Evolutionary conservation across 2,329 filamentous ascomycete species (phyloP).

Genomic region (Fusarium ramigenum): DNA sequence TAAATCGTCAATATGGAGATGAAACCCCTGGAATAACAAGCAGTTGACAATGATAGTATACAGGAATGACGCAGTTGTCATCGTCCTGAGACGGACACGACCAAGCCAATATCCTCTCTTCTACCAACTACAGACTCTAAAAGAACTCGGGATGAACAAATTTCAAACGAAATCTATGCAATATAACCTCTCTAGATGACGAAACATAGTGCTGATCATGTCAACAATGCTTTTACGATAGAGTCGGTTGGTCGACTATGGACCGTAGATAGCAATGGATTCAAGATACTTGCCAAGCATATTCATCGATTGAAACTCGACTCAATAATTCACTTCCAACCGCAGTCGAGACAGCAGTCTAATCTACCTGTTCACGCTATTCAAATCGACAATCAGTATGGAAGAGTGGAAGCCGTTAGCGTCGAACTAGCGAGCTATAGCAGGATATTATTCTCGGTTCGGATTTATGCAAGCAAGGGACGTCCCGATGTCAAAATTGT

Average conservation of each 20-base stretch:
- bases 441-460: slow-evolving; percentile 2
- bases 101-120: background rate
- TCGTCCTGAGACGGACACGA: background rate
- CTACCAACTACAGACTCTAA: background rate
- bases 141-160: background rate
- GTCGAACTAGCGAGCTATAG: slow-evolving; percentile 4
- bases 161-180: background rate
- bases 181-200: background rate
- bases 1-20: background rate
- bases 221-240: background rate
- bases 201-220: background rate
- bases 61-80: background rate
- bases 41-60: background rate
- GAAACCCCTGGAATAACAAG: background rate
- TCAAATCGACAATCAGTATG: background rate
- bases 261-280: background rate
- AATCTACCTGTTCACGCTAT: background rate
- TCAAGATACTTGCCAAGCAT: background rate
- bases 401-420: slow-evolving; percentile 6
- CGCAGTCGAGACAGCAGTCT: background rate
- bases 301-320: background rate
- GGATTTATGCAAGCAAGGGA: slow-evolving; percentile 25
- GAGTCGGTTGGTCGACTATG: background rate
- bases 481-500: slow-evolving; percentile 13
- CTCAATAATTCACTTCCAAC: background rate